Conservation (phyloP, 345 rosid species). For the Kandelia obovata region DNA sequence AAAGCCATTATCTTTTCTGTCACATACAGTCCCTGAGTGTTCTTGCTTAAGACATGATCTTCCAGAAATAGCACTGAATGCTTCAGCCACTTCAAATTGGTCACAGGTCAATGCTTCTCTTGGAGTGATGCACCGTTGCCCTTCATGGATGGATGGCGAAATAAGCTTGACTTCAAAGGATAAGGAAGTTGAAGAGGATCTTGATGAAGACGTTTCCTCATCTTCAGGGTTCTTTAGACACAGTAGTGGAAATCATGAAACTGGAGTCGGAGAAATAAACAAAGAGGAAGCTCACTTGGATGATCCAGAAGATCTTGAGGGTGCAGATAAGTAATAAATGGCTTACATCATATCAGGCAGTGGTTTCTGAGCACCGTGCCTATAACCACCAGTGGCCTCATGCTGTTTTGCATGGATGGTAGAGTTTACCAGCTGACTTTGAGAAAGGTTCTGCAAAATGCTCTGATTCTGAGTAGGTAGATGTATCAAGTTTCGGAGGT, state of each 20-base stretch:
- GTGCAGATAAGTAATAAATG: slow-evolving; percentile 40
- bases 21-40: slow-evolving; percentile 89
- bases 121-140: slow-evolving; percentile 62
- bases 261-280: slow-evolving; percentile 54
- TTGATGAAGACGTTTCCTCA: slow-evolving; percentile 64
- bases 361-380: background rate
- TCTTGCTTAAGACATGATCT: slow-evolving; percentile 47
- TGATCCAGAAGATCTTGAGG: slow-evolving; percentile 91
- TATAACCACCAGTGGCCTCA: background rate
- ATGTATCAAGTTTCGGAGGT: background rate
- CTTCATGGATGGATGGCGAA: slow-evolving; percentile 62
- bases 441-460: slow-evolving; percentile 3
- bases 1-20: slow-evolving; percentile 60
- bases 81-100: slow-evolving; percentile 29
- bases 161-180: slow-evolving; percentile 40
- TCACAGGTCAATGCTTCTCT: slow-evolving; percentile 43
- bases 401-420: slow-evolving; percentile 11
- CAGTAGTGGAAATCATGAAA: slow-evolving; percentile 48
- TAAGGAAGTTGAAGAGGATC: slow-evolving; percentile 72
- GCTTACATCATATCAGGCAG: background rate
- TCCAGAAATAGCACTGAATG: slow-evolving; percentile 20
- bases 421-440: slow-evolving; percentile 1
- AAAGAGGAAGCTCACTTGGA: slow-evolving; percentile 79
- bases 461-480: slow-evolving; percentile 7
- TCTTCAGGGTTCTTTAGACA: slow-evolving; percentile 66